These are phyloP conservation scores for Verticillium klebahnii DNA, from an alignment of 2,329 filamentous ascomycete species.

Conservation along the genomic window DNA sequence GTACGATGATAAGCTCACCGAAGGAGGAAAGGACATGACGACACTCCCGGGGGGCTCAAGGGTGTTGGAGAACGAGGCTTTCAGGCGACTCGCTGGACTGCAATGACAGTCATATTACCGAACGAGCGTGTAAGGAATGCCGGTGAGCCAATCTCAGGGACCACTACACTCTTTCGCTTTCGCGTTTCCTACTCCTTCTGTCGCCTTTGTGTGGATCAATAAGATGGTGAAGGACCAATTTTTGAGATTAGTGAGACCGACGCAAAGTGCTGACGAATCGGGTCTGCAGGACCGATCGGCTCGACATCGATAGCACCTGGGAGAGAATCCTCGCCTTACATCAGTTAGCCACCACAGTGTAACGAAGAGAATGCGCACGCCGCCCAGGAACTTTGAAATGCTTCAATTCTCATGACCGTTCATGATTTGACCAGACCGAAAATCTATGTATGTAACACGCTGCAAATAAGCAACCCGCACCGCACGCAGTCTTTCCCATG, in stretches of 20 bases:
- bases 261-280: no score
- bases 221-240: slow-evolving; percentile 51
- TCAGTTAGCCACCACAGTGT: no score
- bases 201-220: slow-evolving; percentile 60
- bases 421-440: background rate
- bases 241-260: slow-evolving; percentile 41
- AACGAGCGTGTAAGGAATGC: no score
- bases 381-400: background rate
- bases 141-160: no score
- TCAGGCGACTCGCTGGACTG: background rate
- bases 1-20: slow-evolving; percentile 19
- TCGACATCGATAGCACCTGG: no score
- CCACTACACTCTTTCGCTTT: no score
- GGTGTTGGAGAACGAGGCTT: background rate
- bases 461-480: background rate
- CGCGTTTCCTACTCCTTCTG: slow-evolving; percentile 11
- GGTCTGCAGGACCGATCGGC: no score
- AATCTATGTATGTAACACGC: background rate
- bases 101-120: no score
- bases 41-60: background rate
- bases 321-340: no score
- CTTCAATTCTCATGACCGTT: background rate
- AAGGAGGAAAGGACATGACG: slow-evolving; percentile 11
- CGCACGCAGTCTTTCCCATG: background rate
- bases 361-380: no score